Percentiles rank a stretch among this genome's conserved stretches.
These are phyloP conservation scores for Ilex aquifolium DNA, from an alignment of 257 asterid species.

Conservation along the genomic window DNA sequence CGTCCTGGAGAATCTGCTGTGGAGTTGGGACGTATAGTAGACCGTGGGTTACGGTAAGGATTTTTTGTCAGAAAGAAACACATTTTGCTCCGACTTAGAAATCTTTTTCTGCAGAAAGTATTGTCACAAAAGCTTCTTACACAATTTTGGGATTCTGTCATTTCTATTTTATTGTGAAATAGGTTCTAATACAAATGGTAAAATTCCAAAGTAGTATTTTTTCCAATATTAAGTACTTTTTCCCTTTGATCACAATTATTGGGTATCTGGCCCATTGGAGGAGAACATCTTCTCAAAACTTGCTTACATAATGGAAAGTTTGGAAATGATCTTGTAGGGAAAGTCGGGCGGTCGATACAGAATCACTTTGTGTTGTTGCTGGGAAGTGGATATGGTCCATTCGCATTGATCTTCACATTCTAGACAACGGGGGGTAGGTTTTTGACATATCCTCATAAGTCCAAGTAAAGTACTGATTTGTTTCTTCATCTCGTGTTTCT, in stretches of 20 bases:
- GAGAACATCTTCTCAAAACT: too few relatives aligned
- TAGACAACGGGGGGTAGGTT: constrained; percentile 93
- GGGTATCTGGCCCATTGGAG: too few relatives aligned
- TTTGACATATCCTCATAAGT: constrained; percentile 5
- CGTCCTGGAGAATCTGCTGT: constrained; percentile 91
- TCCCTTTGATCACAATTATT: too few relatives aligned
- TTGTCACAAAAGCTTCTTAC: too few relatives aligned
- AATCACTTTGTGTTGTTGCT: constrained; percentile 87
- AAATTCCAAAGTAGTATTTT: too few relatives aligned
- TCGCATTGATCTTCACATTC: constrained; percentile 81
- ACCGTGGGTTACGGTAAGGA: constrained; percentile 86
- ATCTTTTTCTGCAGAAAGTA: too few relatives aligned
- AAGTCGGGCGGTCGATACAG: constrained; percentile 95
- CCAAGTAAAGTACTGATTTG: constrained; percentile 6
- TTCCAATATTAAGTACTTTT: too few relatives aligned
- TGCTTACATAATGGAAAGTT: not conserved
- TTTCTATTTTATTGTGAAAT: too few relatives aligned
- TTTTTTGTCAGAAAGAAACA: not conserved
- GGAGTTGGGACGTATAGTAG: constrained; percentile 90
- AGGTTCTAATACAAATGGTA: too few relatives aligned
- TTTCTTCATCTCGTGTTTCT: not conserved
- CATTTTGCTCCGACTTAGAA: too few relatives aligned
- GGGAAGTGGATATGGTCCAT: constrained; percentile 97
- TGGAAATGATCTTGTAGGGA: constrained; percentile 47
- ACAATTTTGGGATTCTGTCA: too few relatives aligned